Evolutionary conservation across 208 protist genomes (phyloP).

Genomic region (Leishmania aethiopica): DNA sequence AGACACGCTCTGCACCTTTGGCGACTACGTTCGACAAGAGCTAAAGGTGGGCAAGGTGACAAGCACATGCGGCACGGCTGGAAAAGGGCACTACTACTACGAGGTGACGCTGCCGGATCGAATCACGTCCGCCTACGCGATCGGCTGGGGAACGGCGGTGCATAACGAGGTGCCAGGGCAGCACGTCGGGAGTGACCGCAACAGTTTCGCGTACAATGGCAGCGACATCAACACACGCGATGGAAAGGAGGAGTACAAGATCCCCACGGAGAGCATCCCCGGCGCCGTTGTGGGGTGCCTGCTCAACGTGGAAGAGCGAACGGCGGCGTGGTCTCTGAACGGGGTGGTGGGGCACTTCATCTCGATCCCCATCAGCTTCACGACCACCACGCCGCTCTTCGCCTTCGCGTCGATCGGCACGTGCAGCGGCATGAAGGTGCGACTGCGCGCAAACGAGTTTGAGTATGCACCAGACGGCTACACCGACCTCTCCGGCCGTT

Average conservation of each 20-base stretch:
- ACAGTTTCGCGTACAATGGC: constrained; percentile 89
- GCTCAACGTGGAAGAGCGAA: constrained; percentile 76
- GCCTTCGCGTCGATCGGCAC: constrained; percentile 87
- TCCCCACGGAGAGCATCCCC: constrained; percentile 47
- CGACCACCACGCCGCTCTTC: constrained; percentile 46
- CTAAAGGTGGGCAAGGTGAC: constrained; percentile 90
- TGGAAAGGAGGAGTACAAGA: constrained; percentile 85
- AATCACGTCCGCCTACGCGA: constrained; percentile 68
- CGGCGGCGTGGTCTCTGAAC: constrained; percentile 87
- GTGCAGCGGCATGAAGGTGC: constrained; percentile 77
- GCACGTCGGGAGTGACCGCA: constrained; percentile 86
- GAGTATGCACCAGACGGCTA: constrained; percentile 84
- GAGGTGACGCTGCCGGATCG: constrained; percentile 83
- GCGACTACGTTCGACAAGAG: constrained; percentile 67
- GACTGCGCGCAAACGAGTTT: constrained; percentile 73
- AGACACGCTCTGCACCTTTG: constrained; percentile 73
- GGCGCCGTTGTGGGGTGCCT: constrained; percentile 81
- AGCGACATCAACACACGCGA: constrained; percentile 65
- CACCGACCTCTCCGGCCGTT: constrained; percentile 75
- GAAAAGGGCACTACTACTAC: constrained; percentile 82
- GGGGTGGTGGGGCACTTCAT: constrained; percentile 75
- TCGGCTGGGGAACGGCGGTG: constrained; percentile 83
- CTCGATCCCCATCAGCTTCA: constrained; percentile 64
- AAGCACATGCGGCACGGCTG: constrained; percentile 47
- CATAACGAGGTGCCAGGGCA: constrained; percentile 84